phyloP scores from a whole-genome alignment of 805 yeast genomes.

The Tetrapisispora nanseiensis region DNA sequence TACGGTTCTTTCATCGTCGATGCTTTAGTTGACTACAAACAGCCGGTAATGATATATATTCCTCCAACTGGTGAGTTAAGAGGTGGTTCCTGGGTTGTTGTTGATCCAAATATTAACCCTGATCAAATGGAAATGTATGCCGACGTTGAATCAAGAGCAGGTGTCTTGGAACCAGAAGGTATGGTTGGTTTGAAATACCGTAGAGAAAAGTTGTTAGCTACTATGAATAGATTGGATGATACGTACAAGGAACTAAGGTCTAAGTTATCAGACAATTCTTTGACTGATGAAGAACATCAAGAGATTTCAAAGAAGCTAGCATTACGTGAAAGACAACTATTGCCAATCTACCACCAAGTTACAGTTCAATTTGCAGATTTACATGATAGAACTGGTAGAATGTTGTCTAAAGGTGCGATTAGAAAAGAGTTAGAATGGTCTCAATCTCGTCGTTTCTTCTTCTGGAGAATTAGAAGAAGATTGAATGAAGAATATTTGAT shows the following conservation, averaged over 20 bases:
- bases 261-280: slow-evolving; percentile 42
- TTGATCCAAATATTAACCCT: slow-evolving; percentile 92
- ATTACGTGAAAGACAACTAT: slow-evolving; percentile 66
- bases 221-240: slow-evolving; percentile 84
- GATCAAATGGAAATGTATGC: slow-evolving; percentile 99
- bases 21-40: slow-evolving; percentile 90
- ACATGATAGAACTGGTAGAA: slow-evolving; percentile 95
- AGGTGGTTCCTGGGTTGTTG: slow-evolving; percentile 99
- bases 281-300: slow-evolving; percentile 58
- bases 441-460: slow-evolving; percentile 88
- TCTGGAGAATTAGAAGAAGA: slow-evolving; percentile 98
- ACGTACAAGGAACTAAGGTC: slow-evolving; percentile 59
- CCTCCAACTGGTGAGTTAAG: slow-evolving; percentile 98
- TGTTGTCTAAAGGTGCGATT: slow-evolving; percentile 90
- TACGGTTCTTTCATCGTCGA: slow-evolving; percentile 96
- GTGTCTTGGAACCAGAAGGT: slow-evolving; percentile 98
- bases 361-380: slow-evolving; percentile 95
- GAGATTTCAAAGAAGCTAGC: slow-evolving; percentile 55
- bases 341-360: slow-evolving; percentile 86
- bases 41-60: slow-evolving; percentile 92
- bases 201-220: slow-evolving; percentile 80
- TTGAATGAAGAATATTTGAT: slow-evolving; percentile 84
- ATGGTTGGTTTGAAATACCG: slow-evolving; percentile 98
- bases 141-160: slow-evolving; percentile 89
- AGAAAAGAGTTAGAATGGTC: slow-evolving; percentile 78